Conservation (phyloP, 2,329 filamentous ascomycete genomes). For the Phialophora expanda region DNA sequence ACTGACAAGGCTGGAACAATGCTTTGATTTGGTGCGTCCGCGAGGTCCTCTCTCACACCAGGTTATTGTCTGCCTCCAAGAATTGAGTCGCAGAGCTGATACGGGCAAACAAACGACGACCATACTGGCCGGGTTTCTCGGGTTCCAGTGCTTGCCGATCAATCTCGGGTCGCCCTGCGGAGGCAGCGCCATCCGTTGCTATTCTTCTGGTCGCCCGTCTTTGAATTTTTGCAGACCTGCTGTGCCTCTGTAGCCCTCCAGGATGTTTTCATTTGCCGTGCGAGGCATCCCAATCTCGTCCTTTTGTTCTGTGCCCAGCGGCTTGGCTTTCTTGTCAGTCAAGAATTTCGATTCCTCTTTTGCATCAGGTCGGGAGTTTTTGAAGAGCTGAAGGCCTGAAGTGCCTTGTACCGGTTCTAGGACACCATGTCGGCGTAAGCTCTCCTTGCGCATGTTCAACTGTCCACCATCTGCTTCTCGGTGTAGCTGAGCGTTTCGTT, state of each 20-base stretch:
- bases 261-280: conserved; percentile 41
- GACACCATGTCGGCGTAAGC: conserved; percentile 38
- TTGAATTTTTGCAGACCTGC: conserved; percentile 36
- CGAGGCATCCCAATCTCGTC: conserved; percentile 35
- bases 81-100: background rate
- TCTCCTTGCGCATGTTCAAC: conserved; percentile 40
- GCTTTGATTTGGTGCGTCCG: background rate
- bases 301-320: conserved; percentile 25
- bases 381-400: conserved; percentile 35
- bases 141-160: background rate
- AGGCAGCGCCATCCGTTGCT: background rate
- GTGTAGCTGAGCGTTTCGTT: conserved; percentile 67
- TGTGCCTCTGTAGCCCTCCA: conserved; percentile 36
- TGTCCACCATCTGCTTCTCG: conserved; percentile 43
- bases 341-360: conserved; percentile 34
- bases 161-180: background rate
- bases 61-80: background rate
- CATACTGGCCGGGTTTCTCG: background rate
- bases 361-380: conserved; percentile 30
- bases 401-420: conserved; percentile 38
- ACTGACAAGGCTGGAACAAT: background rate
- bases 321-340: conserved; percentile 33
- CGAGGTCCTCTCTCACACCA: background rate
- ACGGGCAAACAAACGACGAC: background rate
- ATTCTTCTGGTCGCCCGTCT: conserved; percentile 27